Evolutionary conservation across 306 rosid species (phyloP), one percentile per base, ranked within the genome.

Genomic region (Quercus variabilis): DNA sequence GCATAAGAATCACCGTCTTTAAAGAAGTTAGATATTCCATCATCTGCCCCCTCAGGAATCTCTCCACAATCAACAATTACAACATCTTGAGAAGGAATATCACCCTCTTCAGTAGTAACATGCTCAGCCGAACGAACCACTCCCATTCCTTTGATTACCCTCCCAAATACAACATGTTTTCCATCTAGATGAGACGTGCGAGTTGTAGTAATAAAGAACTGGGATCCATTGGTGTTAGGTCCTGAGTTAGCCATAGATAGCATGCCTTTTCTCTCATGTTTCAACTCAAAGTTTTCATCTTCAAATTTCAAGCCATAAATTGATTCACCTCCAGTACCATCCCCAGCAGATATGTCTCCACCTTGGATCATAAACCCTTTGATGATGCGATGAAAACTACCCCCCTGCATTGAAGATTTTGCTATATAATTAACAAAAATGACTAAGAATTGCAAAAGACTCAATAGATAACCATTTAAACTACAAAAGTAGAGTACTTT

Each of bases 301-400:
- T 90, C 93, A 73, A 89, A 92, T 31, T 88, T 88, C 69, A 58
- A 23, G 13, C 93, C 96, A 20, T 92, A 92, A 57, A 92, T 89
- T 0, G 96, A 92, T 49, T 89, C 97, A 23, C 97, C 97, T 2
- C 97, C 97, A 5, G 87, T 85, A 12, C 96, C 97, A 30, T 92
- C 55, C 8, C 88, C 83, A 7, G 87, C 94, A 0, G 97, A 84
- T 63, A 89, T 83, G 81, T 92, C 95, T 7, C 97, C 97, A 3
- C 95, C 95, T 88, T 92, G 97, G 13, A 90, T 79, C 97, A 90
- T 92, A 77, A 90, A 90, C 5, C 95, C 95, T 72, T 86, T 92
- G 75, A 92, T 85, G 6, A 92, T 71, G 15, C 93, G 97, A 77
- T 92, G 97, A 75, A 92, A 92, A 57, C 88, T 23, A 1, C 63